A percentile compares a stretch with the other conserved stretches of the same genome.
Evolutionary conservation across 2,329 filamentous ascomycete genomes (phyloP).

Genomic region (Aureobasidium melanogenum): DNA sequence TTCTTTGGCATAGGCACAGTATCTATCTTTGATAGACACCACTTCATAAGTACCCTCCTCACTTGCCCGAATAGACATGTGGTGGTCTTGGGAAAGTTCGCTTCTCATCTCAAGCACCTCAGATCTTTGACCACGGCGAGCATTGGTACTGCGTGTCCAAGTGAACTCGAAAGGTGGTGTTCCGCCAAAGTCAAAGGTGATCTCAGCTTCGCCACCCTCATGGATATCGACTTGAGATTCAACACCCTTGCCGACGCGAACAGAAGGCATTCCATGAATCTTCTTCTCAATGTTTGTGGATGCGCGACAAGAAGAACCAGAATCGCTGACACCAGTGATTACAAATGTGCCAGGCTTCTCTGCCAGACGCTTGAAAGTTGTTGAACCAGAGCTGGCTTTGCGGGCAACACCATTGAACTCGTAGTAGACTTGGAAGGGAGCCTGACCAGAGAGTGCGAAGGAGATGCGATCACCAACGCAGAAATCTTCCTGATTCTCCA

Average conservation of each 20-base stretch:
- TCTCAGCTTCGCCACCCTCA: slow-evolving; percentile 88
- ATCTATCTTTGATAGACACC: slow-evolving; percentile 87
- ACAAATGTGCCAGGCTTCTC: slow-evolving; percentile 83
- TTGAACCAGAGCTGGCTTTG: slow-evolving; percentile 70
- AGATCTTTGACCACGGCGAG: slow-evolving; percentile 65
- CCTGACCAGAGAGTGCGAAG: slow-evolving; percentile 81
- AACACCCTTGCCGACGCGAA: slow-evolving; percentile 77
- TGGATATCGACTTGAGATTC: slow-evolving; percentile 85
- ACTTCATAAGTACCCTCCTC: slow-evolving; percentile 98
- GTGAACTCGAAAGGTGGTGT: slow-evolving; percentile 97
- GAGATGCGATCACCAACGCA: slow-evolving; percentile 93
- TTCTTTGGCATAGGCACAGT: slow-evolving; percentile 77
- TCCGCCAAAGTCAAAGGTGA: slow-evolving; percentile 90
- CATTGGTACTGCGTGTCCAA: slow-evolving; percentile 84
- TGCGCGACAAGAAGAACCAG: slow-evolving; percentile 78
- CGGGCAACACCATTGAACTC: slow-evolving; percentile 70
- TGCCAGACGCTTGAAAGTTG: slow-evolving; percentile 85
- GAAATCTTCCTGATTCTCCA: slow-evolving; percentile 78
- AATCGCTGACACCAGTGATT: slow-evolving; percentile 80
- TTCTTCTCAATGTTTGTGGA: slow-evolving; percentile 67
- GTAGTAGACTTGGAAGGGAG: slow-evolving; percentile 90
- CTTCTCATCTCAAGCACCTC: slow-evolving; percentile 84
- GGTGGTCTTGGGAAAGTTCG: slow-evolving; percentile 73
- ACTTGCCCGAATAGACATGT: slow-evolving; percentile 71
- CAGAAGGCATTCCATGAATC: slow-evolving; percentile 87